phyloP scores from a whole-genome alignment of 2,329 filamentous ascomycete species.

The Xylariales sp. region DNA sequence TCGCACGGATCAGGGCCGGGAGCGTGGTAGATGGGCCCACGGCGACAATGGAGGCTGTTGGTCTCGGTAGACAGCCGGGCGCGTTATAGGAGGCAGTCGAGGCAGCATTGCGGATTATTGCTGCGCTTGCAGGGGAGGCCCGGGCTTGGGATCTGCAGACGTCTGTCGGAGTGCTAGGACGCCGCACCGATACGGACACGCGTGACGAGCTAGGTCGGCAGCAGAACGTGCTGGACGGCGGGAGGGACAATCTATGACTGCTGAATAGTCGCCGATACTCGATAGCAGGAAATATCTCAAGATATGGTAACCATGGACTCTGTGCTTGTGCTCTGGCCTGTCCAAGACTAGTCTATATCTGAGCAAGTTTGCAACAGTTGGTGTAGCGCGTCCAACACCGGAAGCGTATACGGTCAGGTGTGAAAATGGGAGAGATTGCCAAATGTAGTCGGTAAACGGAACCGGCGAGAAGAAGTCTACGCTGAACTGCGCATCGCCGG shows the following conservation, averaged over 20 bases:
- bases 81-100: too few species aligned
- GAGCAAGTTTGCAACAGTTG: neutral
- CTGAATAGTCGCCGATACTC: neutral
- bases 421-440: neutral
- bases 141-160: too few species aligned
- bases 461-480: neutral
- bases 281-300: neutral
- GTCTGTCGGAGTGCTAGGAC: too few species aligned
- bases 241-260: neutral
- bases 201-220: too few species aligned
- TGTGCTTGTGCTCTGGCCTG: neutral
- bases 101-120: too few species aligned
- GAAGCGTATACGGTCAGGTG: neutral
- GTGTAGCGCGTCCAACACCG: neutral
- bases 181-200: too few species aligned
- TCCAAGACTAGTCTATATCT: neutral
- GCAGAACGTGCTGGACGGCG: too few species aligned
- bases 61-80: too few species aligned
- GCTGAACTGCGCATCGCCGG: neutral
- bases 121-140: too few species aligned
- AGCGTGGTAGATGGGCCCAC: too few species aligned
- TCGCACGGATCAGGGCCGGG: too few species aligned
- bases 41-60: too few species aligned
- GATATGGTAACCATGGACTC: neutral
- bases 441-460: neutral